Evolutionary conservation across 1,284 basidiomycete species (phyloP), one percentile per base, ranked within the genome.

Genomic region (Wallemia mellicola): DNA sequence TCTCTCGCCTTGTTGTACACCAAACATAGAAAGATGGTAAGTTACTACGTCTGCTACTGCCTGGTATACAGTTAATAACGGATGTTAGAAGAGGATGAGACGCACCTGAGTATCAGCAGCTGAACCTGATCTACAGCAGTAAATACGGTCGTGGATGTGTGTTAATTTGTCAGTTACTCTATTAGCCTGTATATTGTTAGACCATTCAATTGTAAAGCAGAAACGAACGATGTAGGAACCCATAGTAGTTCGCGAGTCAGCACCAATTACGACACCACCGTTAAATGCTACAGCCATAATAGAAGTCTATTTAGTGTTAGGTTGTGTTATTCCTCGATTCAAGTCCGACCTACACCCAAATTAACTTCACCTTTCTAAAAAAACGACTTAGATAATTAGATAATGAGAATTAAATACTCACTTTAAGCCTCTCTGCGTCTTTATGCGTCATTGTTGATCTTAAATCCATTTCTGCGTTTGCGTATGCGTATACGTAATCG

Each of bases 261-360:
- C 92, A 33, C 94, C 94, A 62, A 99, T 81, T 64, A 99, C 81
- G 61, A 99, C 92, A 58, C 92, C 92, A 48, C 80, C 81, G 54
- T 88, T 77, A 74, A 96, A 99, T 65, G 89, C 86, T 64, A 98
- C 92, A 59, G 92, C 92, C 94, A 98, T 98, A 71, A 99, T 99
- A 58, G 92, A 96, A 60, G 92, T 99, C n/a, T n/a, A n/a, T n/a
- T n/a, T n/a, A n/a, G n/a, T n/a, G 15, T 56, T 28, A 19, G 24
- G 56, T 24, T 58, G 60, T 26, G 32, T 25, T 17, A 30, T 27
- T 7, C n/a, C 38, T 33, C 3, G 2, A 22, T 22, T 24, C 24
- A 15, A 24, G 22, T 26, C 24, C 25, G 7, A 76, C 86, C 64
- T 71, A 92, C 88, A 64, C 88, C 88, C 65, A 92, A 80, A 76